Base-by-base conservation (phyloP, 2,329 filamentous ascomycete species). In the Microsporum ferrugineum region DNA sequence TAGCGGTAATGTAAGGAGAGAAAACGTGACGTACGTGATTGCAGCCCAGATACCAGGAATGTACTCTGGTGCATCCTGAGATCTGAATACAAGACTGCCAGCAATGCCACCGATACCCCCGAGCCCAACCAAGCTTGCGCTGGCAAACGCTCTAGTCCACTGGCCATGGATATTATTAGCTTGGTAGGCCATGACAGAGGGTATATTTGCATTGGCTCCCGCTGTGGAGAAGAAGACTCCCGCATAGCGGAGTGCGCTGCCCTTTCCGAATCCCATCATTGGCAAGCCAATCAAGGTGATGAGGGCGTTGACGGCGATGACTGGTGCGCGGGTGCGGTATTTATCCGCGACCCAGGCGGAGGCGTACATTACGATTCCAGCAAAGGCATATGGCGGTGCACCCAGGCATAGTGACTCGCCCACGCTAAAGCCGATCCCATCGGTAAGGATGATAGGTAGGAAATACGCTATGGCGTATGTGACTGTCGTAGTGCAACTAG, bases 131-230 rank as follows among this genome's bases (percentile, higher is more conserved):
- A 92, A 80, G 0, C 85, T 87, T 1, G 89, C 88, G 62, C 84
- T 88, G 71, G 84, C 86, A 66, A 94, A 86, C 0, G 89, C 89
- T 56, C 90, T 84, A 77, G 92, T 95, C 88, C 89, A 95, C 75
- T 94, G 89, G 0, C 89, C 89, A 59, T 88, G 85, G 69, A 95
- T 87, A 73, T 95, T 95, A 75, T 92, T 94, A 47, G 88, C 88
- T 76, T 92, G 89, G 76, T 89, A 94, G 0, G 88, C 82, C 77
- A 95, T 84, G 53, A 84, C 79, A 1, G 84, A 79, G 0, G 90
- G 89, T 3, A 92, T 79, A 70, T 94, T 94, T 65, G 85, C 82
- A 72, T 91, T 91, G 65, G 86, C 84, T 5, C 88, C 89, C 0
- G 87, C 87, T 0, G 87, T 87, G n/a, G 84, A 81, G 56, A 91